Evolutionary conservation across 345 rosid genomes (phyloP).

Genomic region (Hirschfeldia incana): DNA sequence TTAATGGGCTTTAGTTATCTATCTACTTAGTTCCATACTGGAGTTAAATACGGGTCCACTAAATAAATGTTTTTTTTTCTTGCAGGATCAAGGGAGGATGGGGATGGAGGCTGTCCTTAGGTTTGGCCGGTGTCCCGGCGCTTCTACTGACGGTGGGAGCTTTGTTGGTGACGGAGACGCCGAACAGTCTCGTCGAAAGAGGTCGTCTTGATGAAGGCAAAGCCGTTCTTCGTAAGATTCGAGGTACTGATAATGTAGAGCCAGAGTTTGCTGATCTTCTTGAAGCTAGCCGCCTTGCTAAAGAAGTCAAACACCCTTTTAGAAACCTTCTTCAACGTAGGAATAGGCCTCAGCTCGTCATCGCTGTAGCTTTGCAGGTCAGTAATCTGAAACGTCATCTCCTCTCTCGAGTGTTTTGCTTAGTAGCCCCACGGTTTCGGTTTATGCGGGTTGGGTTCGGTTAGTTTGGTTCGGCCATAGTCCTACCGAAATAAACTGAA

Average conservation of each 20-base stretch:
- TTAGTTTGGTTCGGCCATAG: not conserved
- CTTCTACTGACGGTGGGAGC: constrained; percentile 75
- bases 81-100: constrained; percentile 72
- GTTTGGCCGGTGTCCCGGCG: constrained; percentile 90
- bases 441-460: not conserved
- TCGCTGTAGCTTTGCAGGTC: constrained; percentile 85
- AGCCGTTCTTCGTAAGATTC: constrained; percentile 66
- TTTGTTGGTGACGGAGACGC: constrained; percentile 75
- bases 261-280: constrained; percentile 83
- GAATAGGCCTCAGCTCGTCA: constrained; percentile 79
- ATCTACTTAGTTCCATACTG: not conserved
- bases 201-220: constrained; percentile 88
- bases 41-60: not conserved
- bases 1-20: not conserved
- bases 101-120: constrained; percentile 97
- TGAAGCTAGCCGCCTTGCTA: constrained; percentile 86
- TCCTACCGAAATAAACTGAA: not conserved
- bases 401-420: too few species aligned
- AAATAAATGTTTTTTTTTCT: not conserved
- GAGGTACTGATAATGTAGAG: constrained; percentile 83
- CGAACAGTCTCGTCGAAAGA: constrained; percentile 88
- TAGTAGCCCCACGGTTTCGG: not conserved
- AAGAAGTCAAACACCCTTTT: constrained; percentile 89
- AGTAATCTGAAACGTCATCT: not conserved
- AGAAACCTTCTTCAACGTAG: constrained; percentile 69